Conservation (phyloP, 345 rosid species). For the Lepidium aucheri region DNA sequence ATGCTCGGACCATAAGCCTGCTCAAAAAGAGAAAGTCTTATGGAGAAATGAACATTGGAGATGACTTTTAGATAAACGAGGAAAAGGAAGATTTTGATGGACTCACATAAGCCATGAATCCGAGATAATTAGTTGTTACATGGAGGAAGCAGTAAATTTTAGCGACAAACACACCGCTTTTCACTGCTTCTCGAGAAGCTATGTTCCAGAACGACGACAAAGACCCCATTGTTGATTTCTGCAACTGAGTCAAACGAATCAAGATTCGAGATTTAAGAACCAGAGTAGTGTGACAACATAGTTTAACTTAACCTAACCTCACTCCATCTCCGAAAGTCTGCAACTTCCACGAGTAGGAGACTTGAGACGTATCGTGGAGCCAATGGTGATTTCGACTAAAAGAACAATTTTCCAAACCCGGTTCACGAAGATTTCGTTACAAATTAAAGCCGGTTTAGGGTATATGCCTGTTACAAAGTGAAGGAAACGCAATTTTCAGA, state of each 20-base stretch:
- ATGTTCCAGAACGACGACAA: conserved; percentile 19
- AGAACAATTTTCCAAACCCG: neutral
- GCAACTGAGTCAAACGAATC: neutral
- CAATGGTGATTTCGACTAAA: neutral
- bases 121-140: conserved; percentile 38
- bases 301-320: neutral
- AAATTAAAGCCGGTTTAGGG: neutral
- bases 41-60: neutral
- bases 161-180: conserved; percentile 6
- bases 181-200: conserved; percentile 16
- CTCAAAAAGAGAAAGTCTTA: neutral
- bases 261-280: neutral
- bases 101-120: conserved; percentile 39
- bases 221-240: conserved; percentile 2
- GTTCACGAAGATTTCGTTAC: neutral
- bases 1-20: conserved; percentile 73
- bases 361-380: neutral
- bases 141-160: conserved; percentile 44
- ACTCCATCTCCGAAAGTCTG: neutral
- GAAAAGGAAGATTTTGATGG: neutral
- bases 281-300: neutral
- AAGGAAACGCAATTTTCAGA: no score
- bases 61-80: neutral
- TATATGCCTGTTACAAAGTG: neutral
- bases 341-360: neutral